Conservation (phyloP, 768 basidiomycete genomes). For the Termitomyces titanicus region DNA sequence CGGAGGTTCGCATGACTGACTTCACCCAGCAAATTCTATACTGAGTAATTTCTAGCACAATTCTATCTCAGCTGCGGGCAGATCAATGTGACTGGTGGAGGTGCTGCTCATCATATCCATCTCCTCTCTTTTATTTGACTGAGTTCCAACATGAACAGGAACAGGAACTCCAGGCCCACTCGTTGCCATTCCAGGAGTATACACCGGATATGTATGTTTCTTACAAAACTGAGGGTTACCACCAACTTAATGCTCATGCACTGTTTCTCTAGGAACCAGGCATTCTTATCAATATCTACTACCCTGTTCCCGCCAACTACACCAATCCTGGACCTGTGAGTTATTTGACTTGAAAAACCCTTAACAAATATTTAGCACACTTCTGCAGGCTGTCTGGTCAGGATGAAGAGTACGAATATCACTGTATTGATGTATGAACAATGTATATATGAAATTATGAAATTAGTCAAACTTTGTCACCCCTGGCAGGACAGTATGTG, state of each 20-base stretch:
- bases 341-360: background rate
- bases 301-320: slow-evolving; percentile 21
- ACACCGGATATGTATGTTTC: slow-evolving; percentile 20
- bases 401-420: slow-evolving; percentile 9
- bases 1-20: slow-evolving; percentile 25
- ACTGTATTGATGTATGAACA: background rate
- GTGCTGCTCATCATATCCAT: slow-evolving; percentile 7
- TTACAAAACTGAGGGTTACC: background rate
- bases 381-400: slow-evolving; percentile 19
- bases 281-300: slow-evolving; percentile 23
- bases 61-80: slow-evolving; percentile 36
- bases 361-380: background rate
- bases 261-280: slow-evolving; percentile 15
- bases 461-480: background rate
- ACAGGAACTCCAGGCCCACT: slow-evolving; percentile 23
- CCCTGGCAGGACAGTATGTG: too few relatives aligned
- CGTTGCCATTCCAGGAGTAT: slow-evolving; percentile 26
- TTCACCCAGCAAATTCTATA: background rate
- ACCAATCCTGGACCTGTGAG: slow-evolving; percentile 24
- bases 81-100: slow-evolving; percentile 37
- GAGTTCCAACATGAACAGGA: slow-evolving; percentile 6
- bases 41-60: slow-evolving; percentile 17
- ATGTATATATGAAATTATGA: background rate
- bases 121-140: slow-evolving; percentile 1
- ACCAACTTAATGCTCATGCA: background rate